A percentile compares a stretch with the other conserved stretches of the same genome.
Evolutionary conservation across 805 yeast species (phyloP).

Genomic region (Nakazawaea pomicola): DNA sequence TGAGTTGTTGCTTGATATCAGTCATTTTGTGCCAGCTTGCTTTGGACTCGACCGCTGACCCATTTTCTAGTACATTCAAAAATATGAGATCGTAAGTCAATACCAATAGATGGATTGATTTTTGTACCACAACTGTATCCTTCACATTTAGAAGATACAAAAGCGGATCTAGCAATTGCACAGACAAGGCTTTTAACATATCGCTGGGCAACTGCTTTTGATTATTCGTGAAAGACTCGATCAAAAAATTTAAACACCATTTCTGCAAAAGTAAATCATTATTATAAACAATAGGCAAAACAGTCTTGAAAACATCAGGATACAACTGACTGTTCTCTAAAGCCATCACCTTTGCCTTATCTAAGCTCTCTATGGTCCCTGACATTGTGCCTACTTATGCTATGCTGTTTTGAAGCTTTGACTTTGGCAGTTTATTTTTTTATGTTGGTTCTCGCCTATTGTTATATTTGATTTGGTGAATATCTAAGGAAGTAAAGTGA

Average conservation of each 20-base stretch:
- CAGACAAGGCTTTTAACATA: conserved; percentile 28
- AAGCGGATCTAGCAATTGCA: conserved; percentile 22
- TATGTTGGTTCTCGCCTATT: too few species aligned
- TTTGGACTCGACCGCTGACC: conserved; percentile 29
- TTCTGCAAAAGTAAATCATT: conserved; percentile 29
- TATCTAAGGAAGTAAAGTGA: too few species aligned
- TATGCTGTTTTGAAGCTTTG: too few species aligned
- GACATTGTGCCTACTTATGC: conserved; percentile 3
- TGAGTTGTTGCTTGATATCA: conserved; percentile 51
- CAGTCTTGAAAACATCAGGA: conserved; percentile 22
- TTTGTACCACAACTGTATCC: conserved; percentile 28
- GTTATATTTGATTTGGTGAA: too few species aligned
- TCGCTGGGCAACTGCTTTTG: conserved; percentile 23
- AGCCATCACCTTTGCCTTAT: conserved; percentile 14
- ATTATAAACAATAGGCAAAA: conserved; percentile 31
- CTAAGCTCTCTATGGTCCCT: conserved; percentile 10
- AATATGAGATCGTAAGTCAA: conserved; percentile 41
- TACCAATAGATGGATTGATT: conserved; percentile 31
- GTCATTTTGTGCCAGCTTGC: conserved; percentile 50
- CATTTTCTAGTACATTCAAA: conserved; percentile 39
- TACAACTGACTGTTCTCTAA: conserved; percentile 12
- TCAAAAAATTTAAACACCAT: conserved; percentile 37
- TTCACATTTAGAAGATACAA: conserved; percentile 23
- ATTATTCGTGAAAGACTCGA: conserved; percentile 30
- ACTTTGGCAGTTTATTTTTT: too few species aligned